Conservation (phyloP, 352 stramenopile genomes). For the Pythium vanterpoolii region DNA sequence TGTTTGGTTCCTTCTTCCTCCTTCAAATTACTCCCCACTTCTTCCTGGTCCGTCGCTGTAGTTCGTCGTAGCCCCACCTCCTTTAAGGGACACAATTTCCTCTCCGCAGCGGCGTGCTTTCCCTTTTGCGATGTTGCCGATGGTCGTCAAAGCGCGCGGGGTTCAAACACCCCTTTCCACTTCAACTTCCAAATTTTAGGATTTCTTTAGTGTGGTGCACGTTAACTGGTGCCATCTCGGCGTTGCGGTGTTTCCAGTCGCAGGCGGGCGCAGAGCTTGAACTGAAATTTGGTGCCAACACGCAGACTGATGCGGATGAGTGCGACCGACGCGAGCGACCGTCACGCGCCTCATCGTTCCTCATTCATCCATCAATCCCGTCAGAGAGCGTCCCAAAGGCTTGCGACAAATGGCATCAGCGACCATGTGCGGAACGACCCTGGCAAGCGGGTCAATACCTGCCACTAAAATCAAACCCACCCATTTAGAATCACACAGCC, state of each 20-base stretch:
- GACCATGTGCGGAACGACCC: background rate
- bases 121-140: slow-evolving; percentile 2
- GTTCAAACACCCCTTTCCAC: slow-evolving; percentile 13
- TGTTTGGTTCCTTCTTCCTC: background rate
- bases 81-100: background rate
- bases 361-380: background rate
- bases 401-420: slow-evolving; percentile 19
- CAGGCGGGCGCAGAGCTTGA: too few species aligned
- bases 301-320: background rate
- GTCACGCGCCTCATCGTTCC: background rate
- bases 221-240: background rate
- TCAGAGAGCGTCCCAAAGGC: slow-evolving; percentile 5
- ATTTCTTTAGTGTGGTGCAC: slow-evolving; percentile 6
- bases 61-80: background rate
- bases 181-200: slow-evolving; percentile 23
- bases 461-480: background rate
- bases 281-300: background rate
- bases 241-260: too few species aligned
- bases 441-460: background rate
- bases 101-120: background rate
- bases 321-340: background rate
- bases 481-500: background rate
- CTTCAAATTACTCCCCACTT: background rate
- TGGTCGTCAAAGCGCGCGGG: background rate
- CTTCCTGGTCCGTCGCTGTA: background rate